phyloP scores from a whole-genome alignment of 169 alveolate species.

The Plasmodium yoelii region DNA sequence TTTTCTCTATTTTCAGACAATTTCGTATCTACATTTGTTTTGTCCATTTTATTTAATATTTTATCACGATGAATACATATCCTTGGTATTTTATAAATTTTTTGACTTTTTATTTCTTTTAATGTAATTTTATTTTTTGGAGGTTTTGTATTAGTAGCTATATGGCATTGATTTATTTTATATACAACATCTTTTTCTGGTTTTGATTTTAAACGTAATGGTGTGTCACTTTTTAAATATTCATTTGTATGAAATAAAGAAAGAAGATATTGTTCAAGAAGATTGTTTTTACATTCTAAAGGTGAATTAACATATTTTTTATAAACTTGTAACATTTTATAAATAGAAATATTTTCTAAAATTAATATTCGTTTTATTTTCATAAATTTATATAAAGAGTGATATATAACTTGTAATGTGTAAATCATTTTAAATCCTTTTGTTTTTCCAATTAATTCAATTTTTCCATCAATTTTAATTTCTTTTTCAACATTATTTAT shows the following conservation, averaged over 20 bases:
- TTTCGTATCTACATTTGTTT: background rate
- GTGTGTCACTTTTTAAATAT: conserved; percentile 19
- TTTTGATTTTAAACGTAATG: conserved; percentile 23
- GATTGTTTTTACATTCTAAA: background rate
- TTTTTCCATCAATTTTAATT: conserved; percentile 45
- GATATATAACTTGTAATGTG: conserved; percentile 28
- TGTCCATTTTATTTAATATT: background rate
- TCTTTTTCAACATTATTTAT: conserved; percentile 54
- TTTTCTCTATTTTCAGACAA: too few relatives aligned
- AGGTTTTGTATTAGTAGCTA: conserved; percentile 19
- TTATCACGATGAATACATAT: background rate
- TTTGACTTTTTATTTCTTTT: background rate
- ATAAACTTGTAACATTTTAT: conserved; percentile 65
- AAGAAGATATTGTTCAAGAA: conserved; percentile 32
- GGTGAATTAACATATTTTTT: conserved; percentile 7
- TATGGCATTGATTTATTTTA: background rate
- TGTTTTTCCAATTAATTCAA: conserved; percentile 52
- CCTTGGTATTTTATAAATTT: background rate
- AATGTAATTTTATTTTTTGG: background rate
- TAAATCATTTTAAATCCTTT: conserved; percentile 61
- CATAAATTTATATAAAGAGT: conserved; percentile 42
- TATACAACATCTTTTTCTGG: too few relatives aligned
- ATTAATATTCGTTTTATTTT: conserved; percentile 25
- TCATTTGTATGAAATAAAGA: conserved; percentile 21
- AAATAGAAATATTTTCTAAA: conserved; percentile 49